Evolutionary conservation across 176 grass and related monocot species (phyloP).

Genomic region (Paspalum vaginatum): DNA sequence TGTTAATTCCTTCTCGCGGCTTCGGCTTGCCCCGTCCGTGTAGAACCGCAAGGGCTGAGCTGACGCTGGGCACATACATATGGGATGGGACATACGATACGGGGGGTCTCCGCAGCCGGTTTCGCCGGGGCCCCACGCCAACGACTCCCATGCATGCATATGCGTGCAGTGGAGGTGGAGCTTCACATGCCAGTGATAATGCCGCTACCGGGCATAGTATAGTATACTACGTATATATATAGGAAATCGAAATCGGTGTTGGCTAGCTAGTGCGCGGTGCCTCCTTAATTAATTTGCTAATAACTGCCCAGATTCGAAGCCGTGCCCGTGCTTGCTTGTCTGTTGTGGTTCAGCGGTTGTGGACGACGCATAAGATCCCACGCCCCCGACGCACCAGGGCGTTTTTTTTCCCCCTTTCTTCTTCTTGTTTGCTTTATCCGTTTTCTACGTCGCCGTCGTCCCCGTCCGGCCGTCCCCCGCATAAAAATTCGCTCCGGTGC

Average conservation of each 20-base stretch:
- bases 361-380: neutral
- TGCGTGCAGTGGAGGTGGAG: neutral
- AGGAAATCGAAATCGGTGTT: constrained; percentile 24
- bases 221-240: too few relatives aligned
- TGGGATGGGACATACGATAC: neutral
- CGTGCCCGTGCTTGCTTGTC: too few relatives aligned
- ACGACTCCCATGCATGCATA: neutral
- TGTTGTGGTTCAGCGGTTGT: too few relatives aligned
- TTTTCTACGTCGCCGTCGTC: constrained; percentile 36
- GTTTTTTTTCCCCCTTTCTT: neutral
- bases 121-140: neutral
- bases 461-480: neutral
- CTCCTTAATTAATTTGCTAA: too few relatives aligned
- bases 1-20: constrained; percentile 14
- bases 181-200: constrained; percentile 22
- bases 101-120: constrained; percentile 4
- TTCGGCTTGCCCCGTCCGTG: constrained; percentile 42
- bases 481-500: neutral
- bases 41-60: constrained; percentile 12
- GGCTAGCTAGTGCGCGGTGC: neutral
- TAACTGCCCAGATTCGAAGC: too few relatives aligned
- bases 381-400: too few relatives aligned
- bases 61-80: neutral
- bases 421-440: neutral
- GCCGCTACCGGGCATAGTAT: too few relatives aligned